A percentile compares a stretch with the other conserved stretches of the same genome.
These are phyloP conservation scores for Xanthoparmelia taractica DNA, from an alignment of 495 filamentous ascomycete species.

Conservation along the genomic window DNA sequence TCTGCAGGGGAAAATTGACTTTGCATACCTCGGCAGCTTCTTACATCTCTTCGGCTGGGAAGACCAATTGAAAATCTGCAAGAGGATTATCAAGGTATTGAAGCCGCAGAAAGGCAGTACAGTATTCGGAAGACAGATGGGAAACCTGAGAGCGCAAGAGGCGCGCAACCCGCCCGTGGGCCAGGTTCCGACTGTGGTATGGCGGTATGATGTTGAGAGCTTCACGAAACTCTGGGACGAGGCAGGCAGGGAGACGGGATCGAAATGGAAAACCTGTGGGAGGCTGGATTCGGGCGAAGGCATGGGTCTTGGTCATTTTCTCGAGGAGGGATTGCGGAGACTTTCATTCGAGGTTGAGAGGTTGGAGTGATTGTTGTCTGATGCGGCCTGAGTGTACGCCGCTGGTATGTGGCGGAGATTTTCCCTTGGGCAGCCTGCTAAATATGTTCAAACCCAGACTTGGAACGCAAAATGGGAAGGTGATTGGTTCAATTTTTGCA, in stretches of 20 bases:
- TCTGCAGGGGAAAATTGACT: neutral
- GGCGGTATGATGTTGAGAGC: neutral
- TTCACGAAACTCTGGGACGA: neutral
- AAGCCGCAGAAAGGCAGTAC: neutral
- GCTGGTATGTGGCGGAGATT: too few species aligned
- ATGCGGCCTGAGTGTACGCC: too few species aligned
- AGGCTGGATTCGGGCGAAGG: too few species aligned
- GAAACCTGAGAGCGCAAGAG: neutral
- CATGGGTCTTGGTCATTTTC: too few species aligned
- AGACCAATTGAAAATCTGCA: neutral
- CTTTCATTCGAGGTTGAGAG: too few species aligned
- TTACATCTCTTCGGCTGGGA: neutral
- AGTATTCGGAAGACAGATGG: neutral
- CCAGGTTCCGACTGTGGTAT: neutral
- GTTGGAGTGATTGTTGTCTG: too few species aligned
- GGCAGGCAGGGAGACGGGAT: neutral
- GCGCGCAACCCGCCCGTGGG: neutral
- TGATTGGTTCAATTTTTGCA: too few species aligned
- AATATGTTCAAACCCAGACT: too few species aligned
- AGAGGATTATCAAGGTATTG: neutral
- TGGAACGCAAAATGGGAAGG: too few species aligned
- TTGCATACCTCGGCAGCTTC: neutral
- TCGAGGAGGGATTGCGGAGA: too few species aligned
- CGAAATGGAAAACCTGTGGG: neutral
- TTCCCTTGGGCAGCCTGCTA: too few species aligned